These are phyloP conservation scores for Cyclocybe cylindracea DNA, from an alignment of 768 basidiomycete species.

Conservation along the genomic window DNA sequence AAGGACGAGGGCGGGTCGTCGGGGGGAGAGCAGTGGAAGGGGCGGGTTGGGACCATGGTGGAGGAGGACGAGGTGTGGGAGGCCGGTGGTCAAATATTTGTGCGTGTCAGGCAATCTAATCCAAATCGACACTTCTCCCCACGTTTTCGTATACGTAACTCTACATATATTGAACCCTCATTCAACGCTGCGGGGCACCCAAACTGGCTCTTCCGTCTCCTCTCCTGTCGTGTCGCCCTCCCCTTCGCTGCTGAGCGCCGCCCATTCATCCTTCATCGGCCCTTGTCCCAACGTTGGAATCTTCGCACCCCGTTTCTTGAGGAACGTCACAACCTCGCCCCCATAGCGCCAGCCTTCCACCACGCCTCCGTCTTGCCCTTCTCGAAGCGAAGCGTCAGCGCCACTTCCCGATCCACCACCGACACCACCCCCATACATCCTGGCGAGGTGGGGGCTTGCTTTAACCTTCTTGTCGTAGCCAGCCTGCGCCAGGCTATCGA, in stretches of 20 bases:
- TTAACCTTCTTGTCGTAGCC: conserved; percentile 40
- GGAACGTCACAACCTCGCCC: conserved; percentile 70
- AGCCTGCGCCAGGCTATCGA: conserved; percentile 58
- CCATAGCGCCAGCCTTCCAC: conserved; percentile 62
- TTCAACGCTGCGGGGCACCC: background rate
- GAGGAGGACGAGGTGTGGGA: too few relatives aligned
- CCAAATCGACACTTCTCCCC: background rate
- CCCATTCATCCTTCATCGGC: conserved; percentile 68
- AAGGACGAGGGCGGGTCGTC: conserved; percentile 18
- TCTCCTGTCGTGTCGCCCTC: conserved; percentile 42
- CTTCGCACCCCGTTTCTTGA: conserved; percentile 72
- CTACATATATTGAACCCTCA: too few relatives aligned
- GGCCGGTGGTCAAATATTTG: background rate
- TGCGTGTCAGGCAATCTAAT: conserved; percentile 7
- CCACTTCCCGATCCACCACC: conserved; percentile 35
- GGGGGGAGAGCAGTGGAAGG: conserved; percentile 1
- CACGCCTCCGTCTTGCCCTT: background rate
- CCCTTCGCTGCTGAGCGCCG: conserved; percentile 56
- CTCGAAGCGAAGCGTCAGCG: conserved; percentile 20
- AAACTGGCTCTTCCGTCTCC: conserved; percentile 25
- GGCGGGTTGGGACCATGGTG: background rate
- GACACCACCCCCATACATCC: conserved; percentile 47
- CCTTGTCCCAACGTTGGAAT: conserved; percentile 53
- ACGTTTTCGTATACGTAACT: too few relatives aligned
- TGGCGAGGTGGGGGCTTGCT: conserved; percentile 50